phyloP scores from a whole-genome alignment of 2,329 filamentous ascomycete genomes.

The Alternaria angustiovoidea region DNA sequence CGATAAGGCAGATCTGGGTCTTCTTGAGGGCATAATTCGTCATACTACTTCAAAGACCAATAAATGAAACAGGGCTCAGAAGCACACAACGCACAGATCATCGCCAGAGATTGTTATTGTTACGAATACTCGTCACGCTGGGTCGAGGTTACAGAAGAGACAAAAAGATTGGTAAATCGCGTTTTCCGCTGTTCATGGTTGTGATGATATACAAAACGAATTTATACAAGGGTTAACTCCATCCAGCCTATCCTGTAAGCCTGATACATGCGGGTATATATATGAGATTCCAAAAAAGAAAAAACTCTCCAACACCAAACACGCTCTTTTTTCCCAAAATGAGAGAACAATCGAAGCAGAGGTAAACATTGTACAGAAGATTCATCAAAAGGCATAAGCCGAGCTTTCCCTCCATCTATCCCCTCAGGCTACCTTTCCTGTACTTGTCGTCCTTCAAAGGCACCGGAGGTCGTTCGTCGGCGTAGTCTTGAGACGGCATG shows the following conservation, averaged over 20 bases:
- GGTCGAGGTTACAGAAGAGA: not conserved
- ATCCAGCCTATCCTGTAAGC: not conserved
- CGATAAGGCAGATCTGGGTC: too few species aligned
- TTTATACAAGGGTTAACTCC: not conserved
- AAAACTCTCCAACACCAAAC: not conserved
- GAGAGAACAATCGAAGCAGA: not conserved
- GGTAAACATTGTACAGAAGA: not conserved
- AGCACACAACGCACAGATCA: too few species aligned
- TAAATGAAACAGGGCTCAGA: too few species aligned
- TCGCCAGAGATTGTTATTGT: not conserved
- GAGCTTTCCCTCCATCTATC: not conserved
- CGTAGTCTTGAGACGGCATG: conserved; percentile 19
- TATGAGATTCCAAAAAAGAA: not conserved
- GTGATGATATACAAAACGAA: not conserved
- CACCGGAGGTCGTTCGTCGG: conserved; percentile 12
- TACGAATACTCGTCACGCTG: not conserved
- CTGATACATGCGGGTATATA: not conserved
- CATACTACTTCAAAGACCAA: too few species aligned
- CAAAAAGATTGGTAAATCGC: not conserved
- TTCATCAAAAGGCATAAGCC: not conserved
- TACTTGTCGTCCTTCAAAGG: conserved; percentile 19
- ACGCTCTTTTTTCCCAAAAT: not conserved
- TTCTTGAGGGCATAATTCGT: too few species aligned
- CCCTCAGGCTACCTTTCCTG: conserved; percentile 11
- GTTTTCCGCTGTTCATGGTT: not conserved